These are phyloP conservation scores for Boletus insuetus DNA, from an alignment of 768 basidiomycete genomes.

Conservation along the genomic window DNA sequence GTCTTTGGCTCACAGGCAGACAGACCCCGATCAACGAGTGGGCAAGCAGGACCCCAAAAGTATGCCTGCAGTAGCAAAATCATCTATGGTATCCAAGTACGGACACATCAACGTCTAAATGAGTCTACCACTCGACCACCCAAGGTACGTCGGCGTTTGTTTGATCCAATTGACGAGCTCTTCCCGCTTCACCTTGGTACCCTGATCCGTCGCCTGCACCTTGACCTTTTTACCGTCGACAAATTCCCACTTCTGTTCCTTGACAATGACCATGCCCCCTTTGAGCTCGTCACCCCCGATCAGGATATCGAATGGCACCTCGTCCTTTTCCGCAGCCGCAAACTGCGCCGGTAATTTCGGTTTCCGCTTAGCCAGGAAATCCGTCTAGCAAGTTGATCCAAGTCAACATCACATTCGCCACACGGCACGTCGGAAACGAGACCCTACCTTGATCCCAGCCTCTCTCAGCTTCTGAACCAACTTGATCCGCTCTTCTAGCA, in stretches of 20 bases:
- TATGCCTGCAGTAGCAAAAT: background rate
- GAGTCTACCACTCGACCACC: constrained; percentile 32
- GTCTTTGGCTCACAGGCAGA: too few relatives aligned
- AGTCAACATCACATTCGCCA: background rate
- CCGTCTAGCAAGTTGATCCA: constrained; percentile 50
- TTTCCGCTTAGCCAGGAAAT: constrained; percentile 90
- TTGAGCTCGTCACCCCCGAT: constrained; percentile 86
- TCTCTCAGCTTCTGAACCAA: constrained; percentile 80
- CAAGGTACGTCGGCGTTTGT: constrained; percentile 30
- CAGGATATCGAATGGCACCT: constrained; percentile 90
- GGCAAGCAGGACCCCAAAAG: too few relatives aligned
- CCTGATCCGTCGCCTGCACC: constrained; percentile 60
- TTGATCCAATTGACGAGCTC: constrained; percentile 67
- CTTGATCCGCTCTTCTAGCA: constrained; percentile 79
- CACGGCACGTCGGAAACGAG: background rate
- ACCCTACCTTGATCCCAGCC: constrained; percentile 79
- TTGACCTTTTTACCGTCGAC: constrained; percentile 68
- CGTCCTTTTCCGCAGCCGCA: constrained; percentile 85
- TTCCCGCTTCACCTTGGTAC: constrained; percentile 58
- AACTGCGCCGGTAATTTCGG: constrained; percentile 88
- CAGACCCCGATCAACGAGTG: too few relatives aligned
- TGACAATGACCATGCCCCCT: constrained; percentile 82
- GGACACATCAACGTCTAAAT: constrained; percentile 13
- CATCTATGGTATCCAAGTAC: constrained; percentile 2
- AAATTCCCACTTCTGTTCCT: constrained; percentile 85